Evolutionary conservation across 1,284 basidiomycete species (phyloP).

Genomic region (Retiboletus fuscus): DNA sequence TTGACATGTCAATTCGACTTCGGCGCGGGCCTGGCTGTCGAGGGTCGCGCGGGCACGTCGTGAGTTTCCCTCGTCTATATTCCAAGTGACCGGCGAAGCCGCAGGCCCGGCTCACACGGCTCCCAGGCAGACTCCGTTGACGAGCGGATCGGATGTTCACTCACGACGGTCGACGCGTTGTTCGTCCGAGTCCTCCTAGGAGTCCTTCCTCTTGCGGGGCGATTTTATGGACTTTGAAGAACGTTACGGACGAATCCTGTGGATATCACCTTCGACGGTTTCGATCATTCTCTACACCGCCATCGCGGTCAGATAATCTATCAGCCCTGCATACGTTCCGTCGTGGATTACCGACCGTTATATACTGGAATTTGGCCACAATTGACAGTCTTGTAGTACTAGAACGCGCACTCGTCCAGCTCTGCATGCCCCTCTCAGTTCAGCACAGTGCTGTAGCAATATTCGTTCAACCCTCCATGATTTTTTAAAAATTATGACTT

Average conservation of each 20-base stretch:
- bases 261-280: background rate
- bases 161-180: background rate
- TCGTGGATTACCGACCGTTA: too few relatives aligned
- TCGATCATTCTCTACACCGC: background rate
- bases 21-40: background rate
- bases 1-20: background rate
- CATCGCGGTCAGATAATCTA: background rate
- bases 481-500: too few relatives aligned
- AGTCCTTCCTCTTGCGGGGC: background rate
- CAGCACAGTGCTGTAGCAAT: background rate
- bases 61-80: slow-evolving; percentile 6
- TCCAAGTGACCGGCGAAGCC: background rate
- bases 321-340: background rate
- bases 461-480: too few relatives aligned
- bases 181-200: background rate
- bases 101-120: background rate
- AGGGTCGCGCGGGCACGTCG: slow-evolving; percentile 1
- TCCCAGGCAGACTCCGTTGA: background rate
- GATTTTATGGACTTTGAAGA: background rate
- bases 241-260: background rate
- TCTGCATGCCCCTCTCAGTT: background rate
- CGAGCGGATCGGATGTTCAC: background rate
- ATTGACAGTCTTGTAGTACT: too few relatives aligned
- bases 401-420: background rate
- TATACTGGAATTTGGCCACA: too few relatives aligned